Evolutionary conservation across 2,329 filamentous ascomycete genomes (phyloP).

Genomic region (Dactylellina leptospora): DNA sequence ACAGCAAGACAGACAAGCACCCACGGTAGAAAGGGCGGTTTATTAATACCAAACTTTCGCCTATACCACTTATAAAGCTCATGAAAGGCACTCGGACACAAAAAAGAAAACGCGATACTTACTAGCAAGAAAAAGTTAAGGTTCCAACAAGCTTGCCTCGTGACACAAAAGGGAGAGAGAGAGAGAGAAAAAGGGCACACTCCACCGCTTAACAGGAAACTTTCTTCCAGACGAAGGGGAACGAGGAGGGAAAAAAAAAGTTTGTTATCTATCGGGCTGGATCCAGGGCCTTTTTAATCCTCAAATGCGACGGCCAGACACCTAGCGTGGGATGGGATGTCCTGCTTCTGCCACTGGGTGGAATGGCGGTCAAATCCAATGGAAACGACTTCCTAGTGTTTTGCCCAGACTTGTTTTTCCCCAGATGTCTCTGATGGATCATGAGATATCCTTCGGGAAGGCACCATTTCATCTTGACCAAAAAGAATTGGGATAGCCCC

Average conservation of each 20-base stretch:
- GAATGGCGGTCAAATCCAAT: slow-evolving; percentile 12
- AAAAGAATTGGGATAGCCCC: slow-evolving; percentile 41
- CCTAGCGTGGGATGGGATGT: slow-evolving; percentile 7
- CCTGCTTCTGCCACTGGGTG: not conserved
- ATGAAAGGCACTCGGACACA: no score
- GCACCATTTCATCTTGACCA: slow-evolving; percentile 26
- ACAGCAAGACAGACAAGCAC: not conserved
- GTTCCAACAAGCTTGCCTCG: slow-evolving; percentile 31
- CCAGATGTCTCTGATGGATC: slow-evolving; percentile 52
- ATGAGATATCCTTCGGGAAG: slow-evolving; percentile 53
- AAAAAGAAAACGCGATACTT: slow-evolving; percentile 28
- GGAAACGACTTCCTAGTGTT: slow-evolving; percentile 9
- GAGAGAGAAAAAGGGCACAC: slow-evolving; percentile 4
- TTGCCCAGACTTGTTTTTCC: slow-evolving; percentile 32
- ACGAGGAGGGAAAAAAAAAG: slow-evolving; percentile 8
- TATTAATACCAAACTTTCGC: slow-evolving; percentile 20
- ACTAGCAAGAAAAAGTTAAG: slow-evolving; percentile 26
- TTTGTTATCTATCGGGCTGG: slow-evolving; percentile 29
- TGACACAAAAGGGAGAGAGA: slow-evolving; percentile 21
- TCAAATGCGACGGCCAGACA: not conserved
- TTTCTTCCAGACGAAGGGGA: slow-evolving; percentile 17
- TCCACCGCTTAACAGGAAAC: slow-evolving; percentile 13
- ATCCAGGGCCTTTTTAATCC: slow-evolving; percentile 40
- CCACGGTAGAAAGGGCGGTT: not conserved
- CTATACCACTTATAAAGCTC: not conserved